Base-by-base conservation (phyloP, 306 rosid species). In the Mimosa pudica region DNA sequence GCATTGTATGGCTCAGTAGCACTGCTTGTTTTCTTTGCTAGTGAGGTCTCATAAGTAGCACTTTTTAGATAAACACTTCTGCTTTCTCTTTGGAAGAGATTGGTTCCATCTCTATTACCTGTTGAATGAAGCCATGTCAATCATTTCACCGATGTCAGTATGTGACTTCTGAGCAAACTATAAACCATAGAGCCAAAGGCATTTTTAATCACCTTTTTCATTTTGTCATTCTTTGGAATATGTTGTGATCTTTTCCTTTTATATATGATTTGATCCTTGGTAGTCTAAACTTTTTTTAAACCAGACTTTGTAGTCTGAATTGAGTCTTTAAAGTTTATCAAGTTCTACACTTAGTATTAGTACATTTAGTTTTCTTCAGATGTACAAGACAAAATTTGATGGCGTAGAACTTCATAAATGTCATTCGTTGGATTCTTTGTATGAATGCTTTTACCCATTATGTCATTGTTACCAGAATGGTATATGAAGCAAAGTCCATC, bases 141-240 rank as follows among this genome's bases (percentile, higher is more conserved):
- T 55, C 64, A 66, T 63, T 36, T 38, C 64, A 71, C 66, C 38
- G 1, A 8, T 62, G 42, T 38, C 42, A 38, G 42, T 38, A 38
- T 38, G 17, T 62, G 11, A 62, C 68, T 62, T n/a, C n/a, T 62
- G 42, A 32, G 10, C 10, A 7, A 30, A n/a, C n/a, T n/a, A n/a
- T n/a, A 24, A 61, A 61, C 66, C 38, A 24, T 20, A 61, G 30
- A 9, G 41, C 41, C 67, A 1, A 30, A 32, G 8, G 38, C 67
- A 62, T 62, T 62, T 62, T 32, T 13, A 11, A 32, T 77, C 82
- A 61, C 52, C 63, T 77, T 38, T 65, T 51, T 64, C 14, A 30
- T 63, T 3, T 62, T 61, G 46, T 30, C 38, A 61, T 71, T 54
- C 42, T 18, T 18, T 48, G 38, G 61, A 32, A 80, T 54, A 49